A percentile compares a stretch with the other conserved stretches of the same genome.
Conservation (phyloP, 1,139 yeast species). For the Tardiomyces blankii region DNA sequence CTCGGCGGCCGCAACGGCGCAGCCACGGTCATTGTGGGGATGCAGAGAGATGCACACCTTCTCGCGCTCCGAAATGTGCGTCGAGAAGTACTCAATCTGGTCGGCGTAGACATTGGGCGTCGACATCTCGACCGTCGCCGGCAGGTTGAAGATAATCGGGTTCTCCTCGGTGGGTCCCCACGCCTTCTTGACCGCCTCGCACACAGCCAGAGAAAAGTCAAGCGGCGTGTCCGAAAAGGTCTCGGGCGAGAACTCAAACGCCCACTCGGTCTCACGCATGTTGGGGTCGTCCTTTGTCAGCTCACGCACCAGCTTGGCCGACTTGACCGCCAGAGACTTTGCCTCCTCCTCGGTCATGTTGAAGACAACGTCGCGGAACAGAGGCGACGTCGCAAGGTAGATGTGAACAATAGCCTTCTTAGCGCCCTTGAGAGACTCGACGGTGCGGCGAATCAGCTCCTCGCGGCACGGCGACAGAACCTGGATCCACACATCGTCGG, state of each 20-base stretch:
- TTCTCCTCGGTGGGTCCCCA: slow-evolving; percentile 81
- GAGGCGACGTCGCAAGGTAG: slow-evolving; percentile 84
- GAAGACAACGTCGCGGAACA: slow-evolving; percentile 86
- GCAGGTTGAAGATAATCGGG: slow-evolving; percentile 90
- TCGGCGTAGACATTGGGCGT: slow-evolving; percentile 94
- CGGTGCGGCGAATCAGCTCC: slow-evolving; percentile 77
- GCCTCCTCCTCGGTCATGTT: slow-evolving; percentile 76
- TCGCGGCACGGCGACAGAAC: slow-evolving; percentile 89
- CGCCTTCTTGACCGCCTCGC: slow-evolving; percentile 90
- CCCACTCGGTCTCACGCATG: slow-evolving; percentile 61
- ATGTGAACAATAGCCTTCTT: slow-evolving; percentile 84
- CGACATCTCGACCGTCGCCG: slow-evolving; percentile 97
- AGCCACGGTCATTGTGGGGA: slow-evolving; percentile 94
- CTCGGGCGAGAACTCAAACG: slow-evolving; percentile 91
- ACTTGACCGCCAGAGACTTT: slow-evolving; percentile 66
- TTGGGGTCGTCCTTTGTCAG: slow-evolving; percentile 61
- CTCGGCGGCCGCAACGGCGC: slow-evolving; percentile 97
- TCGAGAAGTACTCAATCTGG: slow-evolving; percentile 84
- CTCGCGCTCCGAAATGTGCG: slow-evolving; percentile 70
- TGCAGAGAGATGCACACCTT: slow-evolving; percentile 83
- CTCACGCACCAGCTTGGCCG: slow-evolving; percentile 66
- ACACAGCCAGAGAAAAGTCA: slow-evolving; percentile 71
- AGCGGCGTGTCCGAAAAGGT: slow-evolving; percentile 84
- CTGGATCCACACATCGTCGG: slow-evolving; percentile 72
- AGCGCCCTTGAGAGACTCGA: slow-evolving; percentile 83